Base-by-base conservation (phyloP, 768 basidiomycete species). In the Leccinum broughii region DNA sequence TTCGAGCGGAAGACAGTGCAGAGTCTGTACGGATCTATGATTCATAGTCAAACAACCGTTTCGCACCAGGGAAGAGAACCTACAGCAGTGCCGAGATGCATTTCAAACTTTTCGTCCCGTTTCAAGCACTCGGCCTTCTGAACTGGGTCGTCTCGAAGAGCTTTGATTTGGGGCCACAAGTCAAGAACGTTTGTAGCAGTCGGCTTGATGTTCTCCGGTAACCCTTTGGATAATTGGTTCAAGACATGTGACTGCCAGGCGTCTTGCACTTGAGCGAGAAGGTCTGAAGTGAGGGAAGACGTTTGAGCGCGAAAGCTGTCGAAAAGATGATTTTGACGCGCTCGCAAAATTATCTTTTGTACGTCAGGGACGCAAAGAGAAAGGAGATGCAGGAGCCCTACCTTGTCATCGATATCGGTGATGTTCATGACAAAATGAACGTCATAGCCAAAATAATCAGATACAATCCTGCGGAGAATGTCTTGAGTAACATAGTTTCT, bases 341-440 rank as follows among this genome's bases (percentile, higher is more conserved):
- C 93, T 44, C 95, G 87, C 44, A 90, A 73, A 66, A 98, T 98
- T 72, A 98, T 99, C 97, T 98, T 66, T 8, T 35, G 39, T n/a
- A 4, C 32, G 37, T 69, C 41, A 65, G 56, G 32, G 34, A 57
- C 26, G 30, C 30, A 22, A 51, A 53, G 26, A 56, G 1, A 50
- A 58, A 48, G 24, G 41, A 54, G 52, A 53, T n/a, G 5, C 22
- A n/a, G 51, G 44, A 20, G 17, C 60, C 78, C 56, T 60, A 92
- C 96, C 86, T 99, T 99, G 83, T 98, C 97, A 70, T 99, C 97
- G 62, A 99, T 97, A 75, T 99, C 96, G 5, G 97, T 99, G 66
- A 99, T 86, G 75, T 99, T 99, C 94, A 97, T 97, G 50, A 98
- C 96, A 70, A 98, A 97, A 73, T 98, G 93, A 58, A 99, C 90